Evolutionary conservation across 352 stramenopile species (phyloP).

Genomic region (Pythium vanterpoolii): DNA sequence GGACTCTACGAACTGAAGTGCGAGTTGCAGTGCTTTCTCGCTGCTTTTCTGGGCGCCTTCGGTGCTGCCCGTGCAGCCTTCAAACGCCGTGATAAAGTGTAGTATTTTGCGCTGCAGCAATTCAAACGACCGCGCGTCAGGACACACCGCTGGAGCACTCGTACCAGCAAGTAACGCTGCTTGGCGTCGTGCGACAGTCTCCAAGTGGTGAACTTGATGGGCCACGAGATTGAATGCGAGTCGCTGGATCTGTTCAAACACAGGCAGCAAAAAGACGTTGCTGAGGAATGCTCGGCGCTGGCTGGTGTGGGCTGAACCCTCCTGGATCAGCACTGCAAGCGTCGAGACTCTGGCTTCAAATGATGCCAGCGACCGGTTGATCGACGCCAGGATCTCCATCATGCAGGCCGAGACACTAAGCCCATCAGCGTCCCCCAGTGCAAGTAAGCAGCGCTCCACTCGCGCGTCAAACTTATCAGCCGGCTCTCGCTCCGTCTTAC

Average conservation of each 20-base stretch:
- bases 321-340: constrained; percentile 30
- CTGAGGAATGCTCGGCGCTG: constrained; percentile 57
- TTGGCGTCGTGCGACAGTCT: constrained; percentile 14
- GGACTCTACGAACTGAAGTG: constrained; percentile 44
- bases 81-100: constrained; percentile 66
- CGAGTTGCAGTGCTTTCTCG: constrained; percentile 53
- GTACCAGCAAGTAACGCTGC: neutral
- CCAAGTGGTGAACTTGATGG: constrained; percentile 50
- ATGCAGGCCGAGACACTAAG: constrained; percentile 62
- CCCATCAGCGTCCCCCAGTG: constrained; percentile 49
- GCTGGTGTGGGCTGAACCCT: constrained; percentile 50
- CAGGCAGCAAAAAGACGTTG: constrained; percentile 42
- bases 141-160: neutral
- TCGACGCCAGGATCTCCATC: constrained; percentile 47
- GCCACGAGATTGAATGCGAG: constrained; percentile 40
- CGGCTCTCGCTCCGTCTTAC: neutral
- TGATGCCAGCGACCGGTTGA: constrained; percentile 33
- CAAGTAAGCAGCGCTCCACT: constrained; percentile 27
- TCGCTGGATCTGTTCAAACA: constrained; percentile 43
- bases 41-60: constrained; percentile 44
- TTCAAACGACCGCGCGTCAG: constrained; percentile 25
- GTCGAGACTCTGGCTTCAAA: constrained; percentile 34
- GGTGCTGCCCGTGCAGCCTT: constrained; percentile 48
- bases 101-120: constrained; percentile 56
- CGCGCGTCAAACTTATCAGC: neutral